Evolutionary conservation across 75 land plant genomes (phyloP).

Genomic region (Adiantum capillusveneris): DNA sequence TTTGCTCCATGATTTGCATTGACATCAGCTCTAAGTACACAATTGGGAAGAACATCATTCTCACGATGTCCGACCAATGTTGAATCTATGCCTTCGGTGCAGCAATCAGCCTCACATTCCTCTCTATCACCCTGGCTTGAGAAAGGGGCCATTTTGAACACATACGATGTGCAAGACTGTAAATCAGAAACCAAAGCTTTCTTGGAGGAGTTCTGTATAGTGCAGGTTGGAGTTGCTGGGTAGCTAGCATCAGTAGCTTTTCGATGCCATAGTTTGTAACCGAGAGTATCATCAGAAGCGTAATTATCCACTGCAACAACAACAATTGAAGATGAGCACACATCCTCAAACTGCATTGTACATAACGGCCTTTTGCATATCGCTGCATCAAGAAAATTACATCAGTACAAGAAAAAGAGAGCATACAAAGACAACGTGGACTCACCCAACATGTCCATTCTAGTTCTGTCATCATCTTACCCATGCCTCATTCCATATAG

Average conservation of each 20-base stretch:
- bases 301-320: slow-evolving; percentile 16
- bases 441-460: too few relatives aligned
- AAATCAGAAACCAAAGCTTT: slow-evolving; percentile 40
- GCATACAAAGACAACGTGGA: too few relatives aligned
- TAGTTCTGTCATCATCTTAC: too few relatives aligned
- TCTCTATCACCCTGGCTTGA: slow-evolving; percentile 20
- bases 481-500: too few relatives aligned
- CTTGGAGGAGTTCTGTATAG: slow-evolving; percentile 15
- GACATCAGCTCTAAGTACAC: too few relatives aligned
- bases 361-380: not conserved
- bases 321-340: slow-evolving; percentile 35
- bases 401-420: too few relatives aligned
- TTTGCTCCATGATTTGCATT: too few relatives aligned
- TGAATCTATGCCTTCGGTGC: slow-evolving; percentile 11
- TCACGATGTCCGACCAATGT: too few relatives aligned
- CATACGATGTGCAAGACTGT: slow-evolving; percentile 47
- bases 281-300: not conserved
- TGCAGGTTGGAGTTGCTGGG: slow-evolving; percentile 34
- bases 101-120: slow-evolving; percentile 28
- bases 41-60: too few relatives aligned
- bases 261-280: slow-evolving; percentile 56
- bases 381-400: too few relatives aligned
- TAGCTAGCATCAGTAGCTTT: slow-evolving; percentile 27
- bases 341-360: slow-evolving; percentile 30
- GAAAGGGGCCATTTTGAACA: slow-evolving; percentile 43